Conservation (phyloP, 768 basidiomycete species). For the Naganishia randhawae region DNA sequence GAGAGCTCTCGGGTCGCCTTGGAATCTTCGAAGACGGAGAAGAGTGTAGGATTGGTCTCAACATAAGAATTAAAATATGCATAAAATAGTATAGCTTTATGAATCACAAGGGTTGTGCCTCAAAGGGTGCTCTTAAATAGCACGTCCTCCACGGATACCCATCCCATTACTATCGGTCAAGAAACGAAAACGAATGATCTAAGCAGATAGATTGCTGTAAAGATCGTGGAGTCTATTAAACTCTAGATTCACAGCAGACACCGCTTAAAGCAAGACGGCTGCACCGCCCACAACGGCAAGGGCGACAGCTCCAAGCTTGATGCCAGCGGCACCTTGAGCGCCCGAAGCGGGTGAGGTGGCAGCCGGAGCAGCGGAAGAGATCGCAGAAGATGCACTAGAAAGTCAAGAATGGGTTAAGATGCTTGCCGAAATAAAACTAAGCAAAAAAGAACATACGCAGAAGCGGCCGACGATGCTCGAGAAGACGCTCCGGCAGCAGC, state of each 20-base stretch:
- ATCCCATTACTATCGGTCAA: conserved; percentile 11
- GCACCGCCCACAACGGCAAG: conserved; percentile 24
- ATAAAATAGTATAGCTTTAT: conserved; percentile 20
- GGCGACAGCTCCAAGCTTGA: conserved; percentile 22
- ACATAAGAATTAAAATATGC: neutral
- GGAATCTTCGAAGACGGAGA: no score
- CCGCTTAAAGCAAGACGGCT: conserved; percentile 11
- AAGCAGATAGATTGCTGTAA: neutral
- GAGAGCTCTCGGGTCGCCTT: no score
- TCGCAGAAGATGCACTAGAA: neutral
- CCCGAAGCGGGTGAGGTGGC: conserved; percentile 4
- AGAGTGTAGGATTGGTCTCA: neutral
- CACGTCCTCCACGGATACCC: neutral
- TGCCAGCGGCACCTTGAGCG: conserved; percentile 2
- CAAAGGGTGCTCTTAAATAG: neutral
- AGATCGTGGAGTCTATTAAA: neutral
- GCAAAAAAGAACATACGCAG: neutral
- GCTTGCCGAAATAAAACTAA: neutral
- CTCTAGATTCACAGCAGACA: neutral
- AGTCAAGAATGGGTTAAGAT: neutral
- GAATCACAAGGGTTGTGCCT: conserved; percentile 5
- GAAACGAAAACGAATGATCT: conserved; percentile 4
- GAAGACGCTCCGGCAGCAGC: neutral
- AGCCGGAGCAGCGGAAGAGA: conserved; percentile 5
- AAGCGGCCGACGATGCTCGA: neutral